phyloP scores from a whole-genome alignment of 352 stramenopile genomes.

The Nothophytophthora sp. region DNA sequence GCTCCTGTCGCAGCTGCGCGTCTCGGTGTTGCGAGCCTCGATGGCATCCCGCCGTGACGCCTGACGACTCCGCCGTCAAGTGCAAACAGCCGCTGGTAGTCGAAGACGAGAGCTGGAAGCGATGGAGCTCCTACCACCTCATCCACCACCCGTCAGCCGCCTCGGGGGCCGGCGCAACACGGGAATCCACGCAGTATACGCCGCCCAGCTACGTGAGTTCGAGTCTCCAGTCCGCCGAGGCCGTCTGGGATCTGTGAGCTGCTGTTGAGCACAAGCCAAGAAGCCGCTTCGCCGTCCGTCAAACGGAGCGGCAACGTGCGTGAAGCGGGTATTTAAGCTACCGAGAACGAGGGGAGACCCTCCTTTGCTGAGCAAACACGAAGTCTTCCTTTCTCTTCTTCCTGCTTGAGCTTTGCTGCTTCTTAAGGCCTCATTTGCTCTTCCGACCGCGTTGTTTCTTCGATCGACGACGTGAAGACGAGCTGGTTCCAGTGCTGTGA shows the following conservation, averaged over 20 bases:
- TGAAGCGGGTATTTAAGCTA: constrained; percentile 7
- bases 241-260: constrained; percentile 72
- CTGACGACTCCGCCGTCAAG: constrained; percentile 3
- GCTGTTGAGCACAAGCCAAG: too few relatives aligned
- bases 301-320: background rate
- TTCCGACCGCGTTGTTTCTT: constrained; percentile 25
- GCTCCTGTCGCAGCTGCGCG: constrained; percentile 17
- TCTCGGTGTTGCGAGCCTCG: constrained; percentile 18
- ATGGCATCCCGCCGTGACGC: constrained; percentile 9
- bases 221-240: constrained; percentile 47
- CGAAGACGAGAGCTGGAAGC: constrained; percentile 85
- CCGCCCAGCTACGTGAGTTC: constrained; percentile 56
- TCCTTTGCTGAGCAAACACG: constrained; percentile 6
- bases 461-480: constrained; percentile 12
- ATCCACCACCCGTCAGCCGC: constrained; percentile 58
- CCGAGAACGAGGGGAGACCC: background rate
- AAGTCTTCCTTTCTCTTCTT: background rate
- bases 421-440: constrained; percentile 4
- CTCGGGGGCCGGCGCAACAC: constrained; percentile 13
- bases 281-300: too few relatives aligned
- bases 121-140: constrained; percentile 76
- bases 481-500: constrained; percentile 6
- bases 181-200: constrained; percentile 37
- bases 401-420: background rate
- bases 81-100: constrained; percentile 65